phyloP scores from a whole-genome alignment of 441 rosid species.

The Eutrema salsugineum region DNA sequence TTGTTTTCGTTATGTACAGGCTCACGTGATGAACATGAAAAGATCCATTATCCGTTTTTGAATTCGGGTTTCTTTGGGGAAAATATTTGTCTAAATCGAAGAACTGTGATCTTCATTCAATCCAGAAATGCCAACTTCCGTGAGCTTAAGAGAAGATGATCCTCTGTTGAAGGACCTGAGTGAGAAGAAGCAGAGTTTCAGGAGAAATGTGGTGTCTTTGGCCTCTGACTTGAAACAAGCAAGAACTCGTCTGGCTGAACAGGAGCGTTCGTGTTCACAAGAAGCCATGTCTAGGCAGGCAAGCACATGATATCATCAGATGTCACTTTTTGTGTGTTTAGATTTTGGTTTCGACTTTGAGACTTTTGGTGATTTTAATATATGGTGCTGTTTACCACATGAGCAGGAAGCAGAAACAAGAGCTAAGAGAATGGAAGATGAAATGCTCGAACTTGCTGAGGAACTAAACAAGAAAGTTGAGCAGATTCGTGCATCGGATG shows the following conservation, averaged over 20 bases:
- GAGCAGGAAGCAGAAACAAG: conserved; percentile 73
- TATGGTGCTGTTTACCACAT: conserved; percentile 6
- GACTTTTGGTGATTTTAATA: conserved; percentile 24
- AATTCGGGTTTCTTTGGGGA: conserved; percentile 10
- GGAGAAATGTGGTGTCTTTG: conserved; percentile 83
- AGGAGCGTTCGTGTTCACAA: conserved; percentile 64
- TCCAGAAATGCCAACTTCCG: conserved; percentile 36
- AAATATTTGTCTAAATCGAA: conserved; percentile 11
- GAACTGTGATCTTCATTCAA: conserved; percentile 1
- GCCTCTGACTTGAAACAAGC: conserved; percentile 84
- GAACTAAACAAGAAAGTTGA: conserved; percentile 59
- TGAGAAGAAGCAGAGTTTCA: conserved; percentile 90
- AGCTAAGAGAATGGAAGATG: conserved; percentile 67
- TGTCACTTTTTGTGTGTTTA: background rate
- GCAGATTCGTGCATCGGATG: conserved; percentile 63
- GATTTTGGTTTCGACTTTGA: conserved; percentile 9
- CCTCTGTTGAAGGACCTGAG: conserved; percentile 83
- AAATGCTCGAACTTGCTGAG: conserved; percentile 43
- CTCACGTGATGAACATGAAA: conserved; percentile 38
- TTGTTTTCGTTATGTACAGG: conserved; percentile 12
- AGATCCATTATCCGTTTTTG: conserved; percentile 30
- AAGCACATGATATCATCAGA: conserved; percentile 4
- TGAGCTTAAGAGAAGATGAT: conserved; percentile 53
- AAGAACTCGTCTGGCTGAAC: conserved; percentile 63
- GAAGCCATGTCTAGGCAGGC: conserved; percentile 84